Evolutionary conservation across 1,139 yeast species (phyloP).

Genomic region (Pichia sp.): DNA sequence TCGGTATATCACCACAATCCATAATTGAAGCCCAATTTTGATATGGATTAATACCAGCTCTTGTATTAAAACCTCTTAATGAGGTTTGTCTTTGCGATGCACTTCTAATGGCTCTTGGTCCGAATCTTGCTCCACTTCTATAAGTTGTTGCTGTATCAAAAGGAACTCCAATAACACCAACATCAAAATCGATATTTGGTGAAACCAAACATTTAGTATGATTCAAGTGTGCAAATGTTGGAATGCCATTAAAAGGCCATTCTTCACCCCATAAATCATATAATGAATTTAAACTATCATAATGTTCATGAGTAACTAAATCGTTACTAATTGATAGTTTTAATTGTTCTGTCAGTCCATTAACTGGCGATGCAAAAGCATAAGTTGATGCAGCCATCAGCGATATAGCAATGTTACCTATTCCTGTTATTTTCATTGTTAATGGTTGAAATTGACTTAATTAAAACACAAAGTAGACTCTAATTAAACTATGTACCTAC

Average conservation of each 20-base stretch:
- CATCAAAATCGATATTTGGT: slow-evolving; percentile 45
- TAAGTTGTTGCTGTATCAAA: slow-evolving; percentile 73
- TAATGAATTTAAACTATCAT: slow-evolving; percentile 34
- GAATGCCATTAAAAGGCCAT: slow-evolving; percentile 66
- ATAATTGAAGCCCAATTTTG: slow-evolving; percentile 58
- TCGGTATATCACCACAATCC: slow-evolving; percentile 81
- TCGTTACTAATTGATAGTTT: background rate
- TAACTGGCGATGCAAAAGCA: background rate
- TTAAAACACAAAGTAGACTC: too few species aligned
- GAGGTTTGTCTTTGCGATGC: slow-evolving; percentile 70
- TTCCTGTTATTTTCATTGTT: background rate
- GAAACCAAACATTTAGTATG: slow-evolving; percentile 50
- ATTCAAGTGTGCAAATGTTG: slow-evolving; percentile 69
- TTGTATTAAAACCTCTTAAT: slow-evolving; percentile 58
- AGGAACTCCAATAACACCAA: slow-evolving; percentile 69
- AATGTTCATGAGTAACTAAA: slow-evolving; percentile 41
- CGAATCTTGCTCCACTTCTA: slow-evolving; percentile 74
- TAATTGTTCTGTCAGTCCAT: background rate
- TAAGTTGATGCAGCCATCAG: background rate
- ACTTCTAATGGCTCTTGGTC: slow-evolving; percentile 66
- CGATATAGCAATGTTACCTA: background rate
- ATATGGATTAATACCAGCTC: slow-evolving; percentile 64
- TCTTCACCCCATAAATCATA: slow-evolving; percentile 55
- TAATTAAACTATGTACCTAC: too few species aligned
- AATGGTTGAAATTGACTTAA: too few species aligned